Evolutionary conservation across 208 protist species (phyloP).

Genomic region (Leishmania guyanensis): DNA sequence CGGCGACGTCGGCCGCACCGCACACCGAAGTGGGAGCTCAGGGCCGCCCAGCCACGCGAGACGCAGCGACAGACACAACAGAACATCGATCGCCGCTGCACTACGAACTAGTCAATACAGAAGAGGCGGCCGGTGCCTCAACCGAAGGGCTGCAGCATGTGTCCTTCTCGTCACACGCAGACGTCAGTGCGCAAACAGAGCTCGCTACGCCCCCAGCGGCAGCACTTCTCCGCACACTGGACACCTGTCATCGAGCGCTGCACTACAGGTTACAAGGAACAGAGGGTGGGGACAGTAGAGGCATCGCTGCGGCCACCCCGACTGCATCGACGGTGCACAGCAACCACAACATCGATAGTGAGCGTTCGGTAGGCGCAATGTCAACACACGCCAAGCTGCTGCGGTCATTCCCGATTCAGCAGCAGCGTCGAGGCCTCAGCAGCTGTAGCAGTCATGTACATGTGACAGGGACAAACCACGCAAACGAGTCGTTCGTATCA

Average conservation of each 20-base stretch:
- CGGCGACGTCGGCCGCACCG: background rate
- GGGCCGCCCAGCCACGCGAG: background rate
- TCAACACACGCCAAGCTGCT: background rate
- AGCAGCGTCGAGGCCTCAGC: background rate
- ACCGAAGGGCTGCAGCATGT: background rate
- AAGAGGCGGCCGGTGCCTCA: too few relatives aligned
- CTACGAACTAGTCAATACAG: background rate
- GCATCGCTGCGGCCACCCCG: constrained; percentile 1
- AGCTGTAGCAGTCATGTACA: background rate
- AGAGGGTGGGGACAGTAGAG: background rate
- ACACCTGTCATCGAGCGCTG: background rate
- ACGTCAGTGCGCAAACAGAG: background rate
- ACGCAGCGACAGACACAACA: background rate
- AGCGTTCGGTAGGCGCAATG: constrained; percentile 1
- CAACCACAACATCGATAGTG: constrained; percentile 24
- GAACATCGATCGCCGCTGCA: background rate
- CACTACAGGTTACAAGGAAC: background rate
- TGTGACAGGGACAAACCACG: background rate
- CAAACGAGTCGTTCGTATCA: background rate
- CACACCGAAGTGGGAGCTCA: constrained; percentile 2
- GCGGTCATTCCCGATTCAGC: background rate
- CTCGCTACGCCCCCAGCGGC: background rate
- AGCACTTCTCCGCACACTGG: background rate
- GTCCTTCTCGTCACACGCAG: background rate
- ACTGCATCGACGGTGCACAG: constrained; percentile 18